Evolutionary conservation across 257 asterid genomes (phyloP).

Genomic region (Capsicum pubescens): DNA sequence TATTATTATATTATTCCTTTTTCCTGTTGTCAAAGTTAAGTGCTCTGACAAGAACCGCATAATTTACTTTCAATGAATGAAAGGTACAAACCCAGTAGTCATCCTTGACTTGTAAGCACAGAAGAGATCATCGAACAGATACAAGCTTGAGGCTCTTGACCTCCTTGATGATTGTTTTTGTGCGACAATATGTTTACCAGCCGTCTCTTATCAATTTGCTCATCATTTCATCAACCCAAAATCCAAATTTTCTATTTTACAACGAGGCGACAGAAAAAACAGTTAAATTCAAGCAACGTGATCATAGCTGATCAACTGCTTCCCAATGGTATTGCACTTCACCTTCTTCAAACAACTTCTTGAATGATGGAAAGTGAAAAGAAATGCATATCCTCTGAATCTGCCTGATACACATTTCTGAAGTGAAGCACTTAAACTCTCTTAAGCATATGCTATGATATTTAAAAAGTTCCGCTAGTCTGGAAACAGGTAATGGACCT

Average conservation of each 20-base stretch:
- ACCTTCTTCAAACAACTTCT: constrained; percentile 20
- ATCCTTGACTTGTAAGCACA: background rate
- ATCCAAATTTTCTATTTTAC: background rate
- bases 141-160: background rate
- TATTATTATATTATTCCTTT: background rate
- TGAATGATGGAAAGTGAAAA: constrained; percentile 1
- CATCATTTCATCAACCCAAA: background rate
- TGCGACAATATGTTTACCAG: background rate
- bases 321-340: background rate
- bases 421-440: background rate
- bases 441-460: background rate
- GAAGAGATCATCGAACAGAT: background rate
- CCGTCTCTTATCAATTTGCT: constrained; percentile 3
- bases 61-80: background rate
- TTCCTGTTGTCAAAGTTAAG: background rate
- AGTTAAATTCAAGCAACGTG: background rate
- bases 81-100: constrained; percentile 2
- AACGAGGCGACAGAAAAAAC: background rate
- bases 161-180: constrained; percentile 2
- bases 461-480: background rate
- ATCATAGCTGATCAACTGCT: background rate
- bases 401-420: background rate
- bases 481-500: background rate
- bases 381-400: background rate
- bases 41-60: background rate